Evolutionary conservation across 2,329 filamentous ascomycete species (phyloP).

Genomic region (Periglandula ipomoeae): DNA sequence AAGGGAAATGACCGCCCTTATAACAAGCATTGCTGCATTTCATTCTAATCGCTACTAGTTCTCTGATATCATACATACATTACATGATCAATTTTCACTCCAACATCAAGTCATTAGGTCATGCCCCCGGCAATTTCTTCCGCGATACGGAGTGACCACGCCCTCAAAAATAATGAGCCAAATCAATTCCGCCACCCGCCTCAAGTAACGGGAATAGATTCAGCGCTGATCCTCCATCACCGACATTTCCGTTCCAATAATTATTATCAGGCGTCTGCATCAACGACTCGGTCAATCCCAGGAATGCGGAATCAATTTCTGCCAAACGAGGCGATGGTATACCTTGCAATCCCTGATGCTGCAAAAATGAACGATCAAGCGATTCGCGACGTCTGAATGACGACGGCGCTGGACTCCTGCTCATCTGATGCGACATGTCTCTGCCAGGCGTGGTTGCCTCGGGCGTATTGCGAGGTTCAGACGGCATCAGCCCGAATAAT

Average conservation of each 20-base stretch:
- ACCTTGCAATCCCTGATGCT: slow-evolving; percentile 16
- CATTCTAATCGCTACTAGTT: too few species aligned
- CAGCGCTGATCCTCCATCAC: slow-evolving; percentile 34
- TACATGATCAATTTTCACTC: not conserved
- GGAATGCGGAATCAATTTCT: slow-evolving; percentile 28
- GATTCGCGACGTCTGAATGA: slow-evolving; percentile 14
- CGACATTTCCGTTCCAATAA: slow-evolving; percentile 27
- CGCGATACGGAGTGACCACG: too few species aligned
- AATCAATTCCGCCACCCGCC: slow-evolving; percentile 42
- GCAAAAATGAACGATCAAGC: slow-evolving; percentile 13
- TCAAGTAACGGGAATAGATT: slow-evolving; percentile 44
- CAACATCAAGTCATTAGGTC: too few species aligned
- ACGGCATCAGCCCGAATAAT: slow-evolving; percentile 37
- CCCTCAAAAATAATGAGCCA: slow-evolving; percentile 30
- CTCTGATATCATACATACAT: not conserved
- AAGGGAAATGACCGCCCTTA: too few species aligned
- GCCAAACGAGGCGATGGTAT: slow-evolving; percentile 23
- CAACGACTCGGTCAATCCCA: slow-evolving; percentile 28
- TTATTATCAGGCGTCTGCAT: slow-evolving; percentile 32
- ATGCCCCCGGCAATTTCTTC: too few species aligned
- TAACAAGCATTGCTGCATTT: too few species aligned
- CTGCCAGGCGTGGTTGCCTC: slow-evolving; percentile 5
- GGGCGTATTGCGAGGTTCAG: not conserved
- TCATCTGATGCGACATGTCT: slow-evolving; percentile 7
- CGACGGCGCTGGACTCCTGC: slow-evolving; percentile 10